These are phyloP conservation scores for Dactylellina cionopaga DNA, from an alignment of 2,329 filamentous ascomycete genomes.

Conservation along the genomic window DNA sequence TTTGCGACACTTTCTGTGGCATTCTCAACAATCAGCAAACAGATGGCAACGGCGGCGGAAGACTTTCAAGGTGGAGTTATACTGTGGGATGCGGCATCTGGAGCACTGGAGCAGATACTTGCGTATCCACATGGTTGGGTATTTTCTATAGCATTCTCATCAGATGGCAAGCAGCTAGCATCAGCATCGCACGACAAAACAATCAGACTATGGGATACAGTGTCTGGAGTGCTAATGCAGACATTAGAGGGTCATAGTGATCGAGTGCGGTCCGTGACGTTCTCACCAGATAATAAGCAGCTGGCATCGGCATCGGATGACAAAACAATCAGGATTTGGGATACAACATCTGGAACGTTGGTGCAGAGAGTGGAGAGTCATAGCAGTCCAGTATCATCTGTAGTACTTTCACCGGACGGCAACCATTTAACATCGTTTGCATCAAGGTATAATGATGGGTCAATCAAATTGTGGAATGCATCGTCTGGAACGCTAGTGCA, in stretches of 20 bases:
- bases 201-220: conserved; percentile 59
- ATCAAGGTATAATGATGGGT: neutral
- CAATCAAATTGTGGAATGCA: neutral
- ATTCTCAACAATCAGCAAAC: neutral
- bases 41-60: conserved; percentile 18
- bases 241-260: neutral
- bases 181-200: neutral
- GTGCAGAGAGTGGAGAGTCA: no score
- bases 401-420: neutral
- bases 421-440: neutral
- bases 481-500: neutral
- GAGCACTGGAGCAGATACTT: neutral
- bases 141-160: conserved; percentile 96
- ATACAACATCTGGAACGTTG: no score
- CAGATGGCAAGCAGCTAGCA: conserved; percentile 84
- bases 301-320: no score
- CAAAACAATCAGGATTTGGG: no score
- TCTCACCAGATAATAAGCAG: no score
- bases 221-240: conserved; percentile 69
- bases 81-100: conserved; percentile 31
- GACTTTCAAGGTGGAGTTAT: conserved; percentile 9
- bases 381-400: no score
- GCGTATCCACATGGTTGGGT: conserved; percentile 66
- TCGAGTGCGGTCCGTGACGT: no score
- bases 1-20: no score